Conservation (phyloP, 176 grass and related monocot species). For the Sorghum bicolor region Sorghum_bicolor_NCBIv3 NC_012877.2:1444501-1445000, state of each 20-base stretch:
- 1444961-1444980: slow-evolving; percentile 86
- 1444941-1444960: slow-evolving; percentile 96
- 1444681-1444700: neutral
- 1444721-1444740: slow-evolving; percentile 88
- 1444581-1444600: slow-evolving; percentile 78
- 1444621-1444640: slow-evolving; percentile 79
- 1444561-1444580: slow-evolving; percentile 24
- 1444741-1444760: slow-evolving; percentile 78
- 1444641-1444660: slow-evolving; percentile 24
- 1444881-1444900: slow-evolving; percentile 99
- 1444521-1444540: slow-evolving; percentile 2
- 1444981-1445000: slow-evolving; percentile 76
- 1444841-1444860: slow-evolving; percentile 92
- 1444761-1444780: slow-evolving; percentile 38
- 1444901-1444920: slow-evolving; percentile 93
- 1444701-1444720: slow-evolving; percentile 64
- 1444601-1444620: slow-evolving; percentile 45
- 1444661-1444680: neutral
- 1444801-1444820: neutral
- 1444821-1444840: neutral
- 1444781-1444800: neutral
- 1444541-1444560: neutral
- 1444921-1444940: slow-evolving; percentile 93
- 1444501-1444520: slow-evolving; percentile 18
- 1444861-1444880: slow-evolving; percentile 96